Conservation (phyloP, 1,284 basidiomycete genomes). For the Grifola frondosa region DNA sequence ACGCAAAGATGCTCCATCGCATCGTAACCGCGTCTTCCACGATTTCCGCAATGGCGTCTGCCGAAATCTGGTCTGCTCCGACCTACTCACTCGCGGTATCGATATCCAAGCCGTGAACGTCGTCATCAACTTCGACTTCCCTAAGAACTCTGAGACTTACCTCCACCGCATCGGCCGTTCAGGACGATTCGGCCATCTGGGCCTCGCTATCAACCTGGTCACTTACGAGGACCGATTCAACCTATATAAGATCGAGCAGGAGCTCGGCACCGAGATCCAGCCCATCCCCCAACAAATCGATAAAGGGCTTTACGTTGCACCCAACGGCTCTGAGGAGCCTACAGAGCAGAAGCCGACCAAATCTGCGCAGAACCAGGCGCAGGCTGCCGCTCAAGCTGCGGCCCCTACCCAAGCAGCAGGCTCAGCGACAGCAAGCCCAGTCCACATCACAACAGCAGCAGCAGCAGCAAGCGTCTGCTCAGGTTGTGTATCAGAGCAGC, state of each 20-base stretch:
- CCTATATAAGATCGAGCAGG: conserved; percentile 96
- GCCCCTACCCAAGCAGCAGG: conserved; percentile 11
- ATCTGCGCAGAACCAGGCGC: conserved; percentile 14
- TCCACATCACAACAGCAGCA: conserved; percentile 12
- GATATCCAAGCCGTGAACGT: conserved; percentile 99
- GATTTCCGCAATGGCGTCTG: conserved; percentile 99
- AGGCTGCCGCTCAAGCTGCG: conserved; percentile 15
- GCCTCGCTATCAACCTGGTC: conserved; percentile 94
- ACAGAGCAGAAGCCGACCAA: conserved; percentile 22
- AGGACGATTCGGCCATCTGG: conserved; percentile 95
- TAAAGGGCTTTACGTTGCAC: conserved; percentile 90
- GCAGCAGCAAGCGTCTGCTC: conserved; percentile 16
- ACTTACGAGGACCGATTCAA: conserved; percentile 98
- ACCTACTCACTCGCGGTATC: conserved; percentile 97
- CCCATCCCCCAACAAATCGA: conserved; percentile 93
- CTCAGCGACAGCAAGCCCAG: conserved; percentile 9
- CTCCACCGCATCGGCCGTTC: conserved; percentile 97
- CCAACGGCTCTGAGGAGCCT: conserved; percentile 51
- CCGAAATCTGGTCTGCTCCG: conserved; percentile 95
- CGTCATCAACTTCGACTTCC: conserved; percentile 99
- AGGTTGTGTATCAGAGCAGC: conserved; percentile 34
- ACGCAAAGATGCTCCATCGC: conserved; percentile 99
- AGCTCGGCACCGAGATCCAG: conserved; percentile 97
- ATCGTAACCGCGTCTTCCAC: conserved; percentile 99
- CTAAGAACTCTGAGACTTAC: conserved; percentile 98